Evolutionary conservation across 1,284 basidiomycete species (phyloP).

Genomic region (Rhodotorula sp.): DNA sequence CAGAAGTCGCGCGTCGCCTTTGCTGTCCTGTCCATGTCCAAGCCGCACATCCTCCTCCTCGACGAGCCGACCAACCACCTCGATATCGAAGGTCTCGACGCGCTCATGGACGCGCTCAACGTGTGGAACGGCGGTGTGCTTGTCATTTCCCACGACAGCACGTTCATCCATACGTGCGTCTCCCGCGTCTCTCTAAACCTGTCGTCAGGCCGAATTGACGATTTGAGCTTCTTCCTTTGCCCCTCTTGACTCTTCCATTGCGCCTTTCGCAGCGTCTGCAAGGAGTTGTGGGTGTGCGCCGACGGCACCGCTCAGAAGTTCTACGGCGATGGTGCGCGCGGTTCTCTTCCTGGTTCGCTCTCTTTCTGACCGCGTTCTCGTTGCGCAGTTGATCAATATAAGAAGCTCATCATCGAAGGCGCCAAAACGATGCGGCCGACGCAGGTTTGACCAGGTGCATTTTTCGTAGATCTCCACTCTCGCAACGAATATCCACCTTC

Average conservation of each 20-base stretch:
- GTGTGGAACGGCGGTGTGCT: slow-evolving; percentile 94
- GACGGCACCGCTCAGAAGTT: slow-evolving; percentile 61
- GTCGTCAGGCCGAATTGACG: too few relatives aligned
- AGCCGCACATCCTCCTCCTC: slow-evolving; percentile 47
- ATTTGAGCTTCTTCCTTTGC: too few relatives aligned
- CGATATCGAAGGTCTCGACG: slow-evolving; percentile 73
- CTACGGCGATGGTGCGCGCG: slow-evolving; percentile 33
- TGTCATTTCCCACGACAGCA: slow-evolving; percentile 83
- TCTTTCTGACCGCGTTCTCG: not conserved
- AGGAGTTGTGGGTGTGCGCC: slow-evolving; percentile 83
- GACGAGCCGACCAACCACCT: slow-evolving; percentile 90
- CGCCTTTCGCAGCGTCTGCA: slow-evolving; percentile 44
- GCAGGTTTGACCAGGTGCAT: not conserved
- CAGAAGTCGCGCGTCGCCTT: slow-evolving; percentile 98
- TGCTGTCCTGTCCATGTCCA: slow-evolving; percentile 80
- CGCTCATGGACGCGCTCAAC: slow-evolving; percentile 81
- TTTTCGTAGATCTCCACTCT: not conserved
- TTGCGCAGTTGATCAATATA: slow-evolving; percentile 24
- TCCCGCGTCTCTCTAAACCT: slow-evolving; percentile 45
- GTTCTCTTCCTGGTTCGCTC: too few relatives aligned
- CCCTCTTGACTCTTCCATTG: not conserved
- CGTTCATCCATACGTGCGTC: slow-evolving; percentile 64
- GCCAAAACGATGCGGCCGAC: slow-evolving; percentile 18
- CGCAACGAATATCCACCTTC: not conserved
- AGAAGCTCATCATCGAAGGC: slow-evolving; percentile 28